Base-by-base conservation (phyloP, 2,329 filamentous ascomycete genomes). In the Curvularia verruculosa region DNA sequence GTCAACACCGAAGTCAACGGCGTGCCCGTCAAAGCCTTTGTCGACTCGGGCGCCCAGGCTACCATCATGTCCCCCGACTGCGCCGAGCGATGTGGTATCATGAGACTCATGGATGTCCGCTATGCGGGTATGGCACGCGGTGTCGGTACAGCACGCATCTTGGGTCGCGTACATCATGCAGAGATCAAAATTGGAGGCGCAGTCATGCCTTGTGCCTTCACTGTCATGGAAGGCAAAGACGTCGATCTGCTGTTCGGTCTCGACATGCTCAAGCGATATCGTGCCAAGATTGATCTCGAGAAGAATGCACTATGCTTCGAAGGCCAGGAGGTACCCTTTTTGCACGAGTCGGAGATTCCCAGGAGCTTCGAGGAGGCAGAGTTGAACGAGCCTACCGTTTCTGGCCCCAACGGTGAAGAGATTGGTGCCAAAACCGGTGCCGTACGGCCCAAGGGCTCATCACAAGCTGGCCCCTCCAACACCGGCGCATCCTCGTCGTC, bases 21-120 rank as follows among this genome's bases (percentile, higher is more conserved):
- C 12, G 85, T 91, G 67, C 91, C 90, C 56, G 89, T 99, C 69
- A 98, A 97, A 81, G 95, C 94, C 2, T 89, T 99, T 66, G 95
- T 99, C 58, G 95, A 99, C 77, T 98, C 95, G 1, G 95, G 95
- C 59, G 95, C 95, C 23, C 95, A 99, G 79, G 92, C 94, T 24
- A 99, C 95, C 49, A 97, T 99, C 80, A 99, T 99, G 95, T 98
- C 94, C 5, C 95, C 95, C 5, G 84, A 87, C 23, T 97, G 92
- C 72, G 95, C 95, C 24, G 91, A 96, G 73, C 85, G 87, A 8
- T 99, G 95, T 73, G 92, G 92, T 68, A 98, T 99, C 77, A 96
- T 96, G 90, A 89, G 94, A 47, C 85, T 99, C 13, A 91, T 99
- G 54, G 95, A 99, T 78, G 90, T 87, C 67, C 89, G 95, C 43